These are phyloP conservation scores for Exobasidium rhododendri DNA, from an alignment of 1,284 basidiomycete genomes.

Conservation along the genomic window DNA sequence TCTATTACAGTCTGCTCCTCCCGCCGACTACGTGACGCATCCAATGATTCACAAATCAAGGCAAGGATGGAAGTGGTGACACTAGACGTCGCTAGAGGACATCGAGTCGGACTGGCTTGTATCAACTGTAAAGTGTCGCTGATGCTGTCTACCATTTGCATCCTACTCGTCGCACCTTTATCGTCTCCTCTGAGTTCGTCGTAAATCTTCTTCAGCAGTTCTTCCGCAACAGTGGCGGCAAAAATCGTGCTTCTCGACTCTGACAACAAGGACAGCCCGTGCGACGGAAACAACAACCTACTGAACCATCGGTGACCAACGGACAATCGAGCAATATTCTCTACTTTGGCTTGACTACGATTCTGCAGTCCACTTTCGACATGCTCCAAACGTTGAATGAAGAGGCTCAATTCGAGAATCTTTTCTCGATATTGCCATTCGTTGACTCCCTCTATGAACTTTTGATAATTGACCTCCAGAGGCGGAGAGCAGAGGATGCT, in stretches of 20 bases:
- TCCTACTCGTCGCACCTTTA: not conserved
- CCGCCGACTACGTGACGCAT: too few relatives aligned
- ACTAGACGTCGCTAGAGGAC: not conserved
- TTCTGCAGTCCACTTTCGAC: constrained; percentile 6
- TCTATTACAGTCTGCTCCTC: too few relatives aligned
- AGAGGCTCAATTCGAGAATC: not conserved
- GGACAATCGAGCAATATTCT: not conserved
- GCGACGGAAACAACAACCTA: not conserved
- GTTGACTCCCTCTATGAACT: not conserved
- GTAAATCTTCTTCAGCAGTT: constrained; percentile 14
- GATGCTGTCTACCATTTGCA: not conserved
- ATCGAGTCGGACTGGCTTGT: not conserved
- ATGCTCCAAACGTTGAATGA: not conserved
- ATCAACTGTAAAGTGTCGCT: not conserved
- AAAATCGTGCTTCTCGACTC: constrained; percentile 29
- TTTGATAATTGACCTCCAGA: not conserved
- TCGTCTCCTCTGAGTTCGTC: not conserved
- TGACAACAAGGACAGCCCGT: constrained; percentile 24
- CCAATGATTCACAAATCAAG: not conserved
- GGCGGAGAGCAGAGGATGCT: not conserved
- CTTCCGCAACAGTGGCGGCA: constrained; percentile 15
- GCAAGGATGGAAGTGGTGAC: not conserved
- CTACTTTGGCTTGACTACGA: not conserved
- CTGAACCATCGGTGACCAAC: not conserved
- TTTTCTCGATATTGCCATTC: not conserved